A percentile compares a stretch with the other conserved stretches of the same genome.
Conservation (phyloP, 2,329 filamentous ascomycete genomes). For the Tolypocladium sp. region DNA sequence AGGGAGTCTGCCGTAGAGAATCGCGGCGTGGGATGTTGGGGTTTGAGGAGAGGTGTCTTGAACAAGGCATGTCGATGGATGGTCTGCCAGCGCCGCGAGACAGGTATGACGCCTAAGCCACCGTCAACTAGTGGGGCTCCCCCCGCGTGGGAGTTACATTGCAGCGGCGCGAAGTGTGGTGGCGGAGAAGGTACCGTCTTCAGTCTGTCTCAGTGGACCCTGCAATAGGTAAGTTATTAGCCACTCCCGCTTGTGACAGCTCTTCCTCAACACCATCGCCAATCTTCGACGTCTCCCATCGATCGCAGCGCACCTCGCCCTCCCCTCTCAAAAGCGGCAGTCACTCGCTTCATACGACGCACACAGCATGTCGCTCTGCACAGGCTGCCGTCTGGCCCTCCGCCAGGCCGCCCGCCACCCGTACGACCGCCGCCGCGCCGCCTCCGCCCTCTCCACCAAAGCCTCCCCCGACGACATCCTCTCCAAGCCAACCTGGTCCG, state of each 20-base stretch:
- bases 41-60: not conserved
- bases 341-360: not conserved
- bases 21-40: not conserved
- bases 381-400: slow-evolving; percentile 18
- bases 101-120: slow-evolving; percentile 1
- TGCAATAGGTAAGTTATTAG: no score
- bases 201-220: not conserved
- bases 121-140: not conserved
- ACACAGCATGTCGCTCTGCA: slow-evolving; percentile 19
- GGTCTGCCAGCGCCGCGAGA: not conserved
- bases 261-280: not conserved
- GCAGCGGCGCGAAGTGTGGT: not conserved
- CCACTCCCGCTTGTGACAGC: not conserved
- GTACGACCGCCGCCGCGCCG: slow-evolving; percentile 3
- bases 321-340: no score
- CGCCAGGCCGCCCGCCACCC: slow-evolving; percentile 9
- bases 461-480: slow-evolving; percentile 39
- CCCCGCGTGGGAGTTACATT: no score
- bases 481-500: slow-evolving; percentile 72
- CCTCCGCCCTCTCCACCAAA: slow-evolving; percentile 3
- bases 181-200: not conserved
- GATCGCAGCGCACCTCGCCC: not conserved
- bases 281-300: not conserved
- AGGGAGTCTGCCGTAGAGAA: not conserved
- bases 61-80: no score